phyloP scores from a whole-genome alignment of 192 early-diverging fungal species.

The Lobosporangium transversale region DNA sequence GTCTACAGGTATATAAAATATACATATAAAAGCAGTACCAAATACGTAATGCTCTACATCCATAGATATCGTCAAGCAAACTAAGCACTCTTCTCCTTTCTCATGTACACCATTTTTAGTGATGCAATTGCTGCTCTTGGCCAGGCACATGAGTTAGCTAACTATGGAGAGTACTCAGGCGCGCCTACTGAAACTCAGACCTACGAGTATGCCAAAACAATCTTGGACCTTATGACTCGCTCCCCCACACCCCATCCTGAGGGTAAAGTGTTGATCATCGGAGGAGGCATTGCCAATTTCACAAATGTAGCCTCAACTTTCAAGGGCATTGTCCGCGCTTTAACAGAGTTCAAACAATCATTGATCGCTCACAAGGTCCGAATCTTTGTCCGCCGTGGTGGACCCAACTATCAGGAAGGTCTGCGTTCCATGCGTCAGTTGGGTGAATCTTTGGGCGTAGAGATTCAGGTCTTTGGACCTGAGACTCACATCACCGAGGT shows the following conservation, averaged over 20 bases:
- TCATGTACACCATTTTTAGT: conserved; percentile 48
- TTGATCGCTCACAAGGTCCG: conserved; percentile 90
- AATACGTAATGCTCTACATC: no score
- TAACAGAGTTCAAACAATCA: conserved; percentile 91
- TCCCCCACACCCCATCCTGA: conserved; percentile 75
- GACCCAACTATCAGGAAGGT: conserved; percentile 99
- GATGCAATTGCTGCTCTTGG: conserved; percentile 98
- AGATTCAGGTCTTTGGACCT: conserved; percentile 95
- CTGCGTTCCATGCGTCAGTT: conserved; percentile 93
- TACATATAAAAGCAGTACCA: no score
- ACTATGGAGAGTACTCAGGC: conserved; percentile 99
- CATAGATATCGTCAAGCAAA: no score
- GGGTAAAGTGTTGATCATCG: conserved; percentile 97
- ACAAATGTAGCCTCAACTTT: conserved; percentile 99
- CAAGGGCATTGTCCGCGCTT: conserved; percentile 97
- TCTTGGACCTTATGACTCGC: conserved; percentile 98
- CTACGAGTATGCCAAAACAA: conserved; percentile 99
- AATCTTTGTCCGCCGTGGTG: conserved; percentile 97
- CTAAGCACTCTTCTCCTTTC: no score
- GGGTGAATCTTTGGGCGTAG: conserved; percentile 92
- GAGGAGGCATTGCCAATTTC: conserved; percentile 99
- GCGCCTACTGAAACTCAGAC: conserved; percentile 98
- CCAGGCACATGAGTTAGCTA: conserved; percentile 93
- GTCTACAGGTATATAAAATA: conserved; percentile 89
- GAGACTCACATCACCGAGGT: conserved; percentile 99